Base-by-base conservation (phyloP, 306 rosid genomes). In the Quercus aquifolioides region DNA sequence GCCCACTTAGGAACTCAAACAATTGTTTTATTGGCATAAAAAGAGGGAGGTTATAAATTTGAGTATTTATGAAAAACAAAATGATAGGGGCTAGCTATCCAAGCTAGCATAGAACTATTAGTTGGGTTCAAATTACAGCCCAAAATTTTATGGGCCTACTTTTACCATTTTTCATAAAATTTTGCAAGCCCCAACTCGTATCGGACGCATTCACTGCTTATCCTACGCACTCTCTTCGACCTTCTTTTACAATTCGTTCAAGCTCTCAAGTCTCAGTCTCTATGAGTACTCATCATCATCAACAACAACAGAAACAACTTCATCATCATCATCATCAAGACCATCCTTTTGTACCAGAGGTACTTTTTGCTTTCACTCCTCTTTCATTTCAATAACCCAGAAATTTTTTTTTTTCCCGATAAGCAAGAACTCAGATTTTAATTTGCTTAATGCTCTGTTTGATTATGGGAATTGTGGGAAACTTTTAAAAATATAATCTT, bases 291-390 rank as follows among this genome's bases (percentile, higher is more conserved):
- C 85, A 43, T 58, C 60, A 62, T 10, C 54, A 49, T 10, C 54
- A 12, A 12, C 17, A 49, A 10, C 54, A 49, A 12, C 54, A 49
- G 54, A 11, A 49, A 49, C 54, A 12, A 12, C 17, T 49, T 11
- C 54, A 0, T 49, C 54, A 10, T 72, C 73, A 71, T 38, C 21
- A 23, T 84, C 85, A 41, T 64, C 56, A 33, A 65, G 86, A 60
- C 85, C 82, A 54, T 56, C 96, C 97, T 41, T 92, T 94, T 79
- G 90, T 86, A 41, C 93, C 96, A 2, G 92, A 92, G 91, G 96
- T 90, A 59, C 62, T 19, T 21, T 38, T 14, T 75, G 7, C 26
- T 80, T 69, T 6, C 14, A 28, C 73, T 54, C 35, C 14, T 51
- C 46, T 41, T 41, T 41, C 46, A 41, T 41, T 41, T 41, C 46